Conservation (phyloP, 202 grass and related monocot species). For the Elaeis oleifera region DNA sequence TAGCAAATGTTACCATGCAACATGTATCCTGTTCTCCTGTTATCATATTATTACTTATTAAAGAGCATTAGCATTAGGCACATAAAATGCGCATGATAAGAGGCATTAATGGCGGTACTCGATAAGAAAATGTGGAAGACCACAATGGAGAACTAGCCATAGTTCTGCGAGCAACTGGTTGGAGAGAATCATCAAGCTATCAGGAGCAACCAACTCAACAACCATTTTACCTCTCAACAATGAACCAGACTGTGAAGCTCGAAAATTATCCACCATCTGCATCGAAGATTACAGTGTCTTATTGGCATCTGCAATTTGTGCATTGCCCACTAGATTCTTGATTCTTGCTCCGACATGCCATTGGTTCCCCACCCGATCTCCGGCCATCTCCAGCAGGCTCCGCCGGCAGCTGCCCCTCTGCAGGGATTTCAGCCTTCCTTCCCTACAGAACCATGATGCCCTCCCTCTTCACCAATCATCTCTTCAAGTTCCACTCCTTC, state of each 20-base stretch:
- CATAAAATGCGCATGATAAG: too few relatives aligned
- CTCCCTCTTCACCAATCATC: conserved; percentile 21
- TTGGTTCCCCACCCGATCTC: conserved; percentile 15
- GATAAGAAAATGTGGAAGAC: conserved; percentile 33
- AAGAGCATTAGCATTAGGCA: too few relatives aligned
- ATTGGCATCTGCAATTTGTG: conserved; percentile 10
- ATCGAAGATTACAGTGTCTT: conserved; percentile 29
- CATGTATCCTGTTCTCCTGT: too few relatives aligned
- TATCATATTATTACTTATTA: too few relatives aligned
- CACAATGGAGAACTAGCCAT: conserved; percentile 8
- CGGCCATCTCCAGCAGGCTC: neutral
- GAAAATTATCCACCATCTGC: conserved; percentile 35
- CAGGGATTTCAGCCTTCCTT: neutral
- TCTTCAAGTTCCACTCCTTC: conserved; percentile 39
- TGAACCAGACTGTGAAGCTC: conserved; percentile 37
- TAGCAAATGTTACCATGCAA: too few relatives aligned
- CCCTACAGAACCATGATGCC: conserved; percentile 2
- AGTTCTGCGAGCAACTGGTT: conserved; percentile 25
- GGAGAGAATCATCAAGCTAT: conserved; percentile 41
- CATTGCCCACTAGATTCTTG: conserved; percentile 1
- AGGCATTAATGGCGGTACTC: too few relatives aligned
- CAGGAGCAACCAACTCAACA: conserved; percentile 34
- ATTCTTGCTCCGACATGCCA: conserved; percentile 12
- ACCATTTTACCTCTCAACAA: conserved; percentile 33
- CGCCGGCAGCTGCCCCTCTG: neutral